Evolutionary conservation across 805 yeast species (phyloP), one percentile per base, ranked within the genome.

Genomic region (Hanseniaspora nectarophila): DNA sequence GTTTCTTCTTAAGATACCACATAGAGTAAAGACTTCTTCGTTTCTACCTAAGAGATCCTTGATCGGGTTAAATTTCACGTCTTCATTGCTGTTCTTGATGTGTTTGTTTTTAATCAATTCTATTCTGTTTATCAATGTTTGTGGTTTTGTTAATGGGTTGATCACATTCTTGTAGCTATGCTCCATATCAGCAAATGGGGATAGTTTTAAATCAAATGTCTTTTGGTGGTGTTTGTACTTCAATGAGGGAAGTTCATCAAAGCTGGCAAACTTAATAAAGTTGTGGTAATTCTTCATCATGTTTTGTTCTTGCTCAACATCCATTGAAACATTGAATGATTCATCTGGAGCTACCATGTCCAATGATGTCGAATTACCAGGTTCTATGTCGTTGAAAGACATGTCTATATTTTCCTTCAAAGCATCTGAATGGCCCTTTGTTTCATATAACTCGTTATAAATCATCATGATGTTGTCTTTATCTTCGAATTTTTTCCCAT

Each of bases 31-130:
- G 53, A 77, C 73, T 50, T 76, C 72, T 4, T 90, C 90, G 59
- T 83, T 84, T 51, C 95, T 70, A 29, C 98, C 99, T 28, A 92
- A 64, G 54, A 92, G 69, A 63, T 89, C 89, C 60, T 89, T 89
- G 51, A 92, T 80, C 37, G 78, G 71, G 0, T 95, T 85, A 43
- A 90, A 70, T 3, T 74, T 56, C 60, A 63, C 59, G n/a, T n/a
- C 18, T 8, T 33, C 12, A 16, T 32, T 21, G 16, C 3, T 37
- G 8, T 40, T 56, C 53, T 18, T 43, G n/a, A 40, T 3, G 31
- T 32, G 35, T 20, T 47, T 47, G 26, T 24, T 23, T 24, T 47
- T 47, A 5, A 47, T 80, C 75, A 49, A 69, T 64, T 59, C 81
- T 84, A 1, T 86, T 72, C 54, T 73, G 71, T 0, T 77, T 12